phyloP scores from a whole-genome alignment of 306 rosid genomes.

The Prunus davidiana region DNA sequence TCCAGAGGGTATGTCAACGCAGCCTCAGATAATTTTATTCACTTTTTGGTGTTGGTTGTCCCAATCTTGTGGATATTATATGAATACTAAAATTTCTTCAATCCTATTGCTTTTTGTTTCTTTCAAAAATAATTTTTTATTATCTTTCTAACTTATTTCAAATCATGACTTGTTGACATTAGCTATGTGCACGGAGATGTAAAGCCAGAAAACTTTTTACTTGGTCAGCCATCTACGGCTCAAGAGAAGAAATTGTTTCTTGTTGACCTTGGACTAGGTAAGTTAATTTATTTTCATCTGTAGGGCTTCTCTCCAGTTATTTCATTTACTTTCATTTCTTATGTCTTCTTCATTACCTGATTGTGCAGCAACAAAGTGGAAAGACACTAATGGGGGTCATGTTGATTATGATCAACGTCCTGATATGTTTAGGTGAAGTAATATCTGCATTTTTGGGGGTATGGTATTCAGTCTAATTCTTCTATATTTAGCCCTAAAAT shows the following conservation, averaged over 20 bases:
- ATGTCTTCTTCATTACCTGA: constrained; percentile 5
- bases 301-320: constrained; percentile 5
- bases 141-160: neutral
- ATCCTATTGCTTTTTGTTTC: neutral
- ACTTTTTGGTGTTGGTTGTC: neutral
- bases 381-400: constrained; percentile 75
- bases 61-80: neutral
- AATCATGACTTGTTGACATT: constrained; percentile 15
- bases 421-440: constrained; percentile 80
- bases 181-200: constrained; percentile 98
- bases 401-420: constrained; percentile 96
- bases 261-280: constrained; percentile 93
- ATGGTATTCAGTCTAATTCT: neutral
- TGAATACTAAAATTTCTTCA: neutral
- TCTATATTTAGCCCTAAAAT: constrained; percentile 4
- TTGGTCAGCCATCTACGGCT: constrained; percentile 88
- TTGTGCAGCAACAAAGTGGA: constrained; percentile 89
- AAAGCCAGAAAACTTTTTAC: constrained; percentile 93
- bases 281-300: constrained; percentile 24
- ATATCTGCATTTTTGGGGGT: neutral
- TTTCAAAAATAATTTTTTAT: no score
- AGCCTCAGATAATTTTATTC: neutral
- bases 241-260: constrained; percentile 93
- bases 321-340: constrained; percentile 11
- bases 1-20: constrained; percentile 60